These are phyloP conservation scores for Entrophospora sp. DNA, from an alignment of 192 early-diverging fungal species.

Conservation along the genomic window DNA sequence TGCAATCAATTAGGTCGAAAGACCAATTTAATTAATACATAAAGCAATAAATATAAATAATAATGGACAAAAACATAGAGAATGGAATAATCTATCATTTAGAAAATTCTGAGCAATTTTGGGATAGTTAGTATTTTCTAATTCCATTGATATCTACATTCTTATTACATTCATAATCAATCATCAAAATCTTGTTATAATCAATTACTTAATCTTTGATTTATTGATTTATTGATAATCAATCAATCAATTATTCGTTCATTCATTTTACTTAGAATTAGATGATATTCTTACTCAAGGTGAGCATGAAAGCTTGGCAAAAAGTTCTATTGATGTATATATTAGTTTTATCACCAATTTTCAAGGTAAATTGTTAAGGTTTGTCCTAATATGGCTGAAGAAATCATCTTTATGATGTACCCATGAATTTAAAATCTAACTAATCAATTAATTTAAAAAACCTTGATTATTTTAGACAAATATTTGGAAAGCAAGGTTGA, in stretches of 20 bases:
- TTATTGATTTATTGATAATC: neutral
- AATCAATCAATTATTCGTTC: neutral
- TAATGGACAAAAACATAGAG: too few species aligned
- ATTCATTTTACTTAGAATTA: neutral
- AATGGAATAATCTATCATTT: slow-evolving; percentile 7
- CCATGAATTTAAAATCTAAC: neutral
- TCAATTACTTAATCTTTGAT: neutral
- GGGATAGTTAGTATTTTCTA: neutral
- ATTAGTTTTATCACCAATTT: neutral
- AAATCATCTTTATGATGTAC: too few species aligned
- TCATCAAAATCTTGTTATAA: too few species aligned
- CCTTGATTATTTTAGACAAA: slow-evolving; percentile 29
- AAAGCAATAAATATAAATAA: too few species aligned
- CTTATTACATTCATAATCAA: too few species aligned
- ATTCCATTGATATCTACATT: too few species aligned
- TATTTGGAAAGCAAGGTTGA: slow-evolving; percentile 34
- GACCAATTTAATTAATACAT: too few species aligned
- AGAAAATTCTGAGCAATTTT: slow-evolving; percentile 9
- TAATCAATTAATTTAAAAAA: neutral
- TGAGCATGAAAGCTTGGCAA: neutral
- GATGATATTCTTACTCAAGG: slow-evolving; percentile 4
- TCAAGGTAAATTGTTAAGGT: slow-evolving; percentile 13
- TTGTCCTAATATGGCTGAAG: too few species aligned
- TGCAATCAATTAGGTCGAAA: too few species aligned
- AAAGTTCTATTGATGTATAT: neutral